phyloP scores from a whole-genome alignment of 2,329 filamentous ascomycete genomes.

The Zymoseptoria passerinii region DNA sequence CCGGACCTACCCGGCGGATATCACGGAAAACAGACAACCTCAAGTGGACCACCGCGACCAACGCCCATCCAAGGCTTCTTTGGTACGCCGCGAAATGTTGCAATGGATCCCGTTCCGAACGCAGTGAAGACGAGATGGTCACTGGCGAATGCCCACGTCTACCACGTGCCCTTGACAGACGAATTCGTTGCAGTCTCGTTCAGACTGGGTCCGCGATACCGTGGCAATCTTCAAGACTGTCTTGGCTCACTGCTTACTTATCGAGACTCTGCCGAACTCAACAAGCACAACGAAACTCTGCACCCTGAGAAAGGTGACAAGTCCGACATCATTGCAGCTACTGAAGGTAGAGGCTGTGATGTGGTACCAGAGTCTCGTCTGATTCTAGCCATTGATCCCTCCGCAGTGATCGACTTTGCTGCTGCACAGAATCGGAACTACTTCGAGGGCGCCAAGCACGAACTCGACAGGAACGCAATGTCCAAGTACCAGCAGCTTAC shows the following conservation, averaged over 20 bases:
- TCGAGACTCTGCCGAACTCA: constrained; percentile 79
- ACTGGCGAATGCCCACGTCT: constrained; percentile 78
- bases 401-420: constrained; percentile 71
- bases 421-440: constrained; percentile 3
- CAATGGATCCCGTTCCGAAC: constrained; percentile 63
- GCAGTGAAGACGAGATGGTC: constrained; percentile 76
- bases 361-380: constrained; percentile 76
- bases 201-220: constrained; percentile 81
- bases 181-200: constrained; percentile 87
- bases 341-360: constrained; percentile 72
- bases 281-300: constrained; percentile 82
- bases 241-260: constrained; percentile 96
- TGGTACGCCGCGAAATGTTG: constrained; percentile 83
- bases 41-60: constrained; percentile 30
- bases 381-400: constrained; percentile 73
- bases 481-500: constrained; percentile 54
- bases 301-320: constrained; percentile 83
- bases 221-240: constrained; percentile 94
- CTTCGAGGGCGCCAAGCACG: constrained; percentile 6
- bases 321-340: constrained; percentile 85
- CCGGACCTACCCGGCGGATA: constrained; percentile 61
- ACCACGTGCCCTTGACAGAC: constrained; percentile 80
- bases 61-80: constrained; percentile 78
- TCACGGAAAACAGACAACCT: constrained; percentile 6
- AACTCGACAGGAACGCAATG: constrained; percentile 43